Percentiles rank a stretch among this genome's conserved stretches.
Conservation (phyloP, 2,329 filamentous ascomycete genomes). For the Aureobasidium sp. region DNA sequence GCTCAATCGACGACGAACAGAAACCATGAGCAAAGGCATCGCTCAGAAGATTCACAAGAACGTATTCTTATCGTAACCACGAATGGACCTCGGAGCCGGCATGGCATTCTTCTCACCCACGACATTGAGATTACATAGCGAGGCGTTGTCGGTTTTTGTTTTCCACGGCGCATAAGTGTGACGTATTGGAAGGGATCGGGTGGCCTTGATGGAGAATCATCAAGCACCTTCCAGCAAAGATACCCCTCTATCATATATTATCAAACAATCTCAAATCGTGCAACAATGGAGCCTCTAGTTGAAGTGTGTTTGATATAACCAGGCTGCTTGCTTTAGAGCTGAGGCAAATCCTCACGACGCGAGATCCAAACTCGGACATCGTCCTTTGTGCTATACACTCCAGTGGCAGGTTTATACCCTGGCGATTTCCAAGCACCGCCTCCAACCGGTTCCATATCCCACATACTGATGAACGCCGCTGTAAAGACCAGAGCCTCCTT, state of each 20-base stretch:
- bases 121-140: conserved; percentile 10
- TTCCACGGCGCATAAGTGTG: neutral
- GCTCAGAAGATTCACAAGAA: neutral
- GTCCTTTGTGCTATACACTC: conserved; percentile 44
- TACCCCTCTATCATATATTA: neutral
- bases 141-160: conserved; percentile 12
- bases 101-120: neutral
- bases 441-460: conserved; percentile 47
- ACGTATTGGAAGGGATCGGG: neutral
- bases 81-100: neutral
- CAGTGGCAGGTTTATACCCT: conserved; percentile 40
- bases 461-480: conserved; percentile 48
- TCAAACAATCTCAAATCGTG: neutral
- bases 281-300: neutral
- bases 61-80: neutral
- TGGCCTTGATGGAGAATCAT: neutral
- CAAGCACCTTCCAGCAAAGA: neutral
- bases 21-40: neutral
- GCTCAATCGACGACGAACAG: neutral
- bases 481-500: conserved; percentile 44
- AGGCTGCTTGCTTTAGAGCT: neutral
- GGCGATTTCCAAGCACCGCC: conserved; percentile 47
- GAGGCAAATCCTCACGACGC: conserved; percentile 13
- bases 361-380: conserved; percentile 51
- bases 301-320: neutral